Evolutionary conservation across 2,329 filamentous ascomycete genomes (phyloP), one percentile per base, ranked within the genome.

Genomic region (Colletotrichum costaricense): DNA sequence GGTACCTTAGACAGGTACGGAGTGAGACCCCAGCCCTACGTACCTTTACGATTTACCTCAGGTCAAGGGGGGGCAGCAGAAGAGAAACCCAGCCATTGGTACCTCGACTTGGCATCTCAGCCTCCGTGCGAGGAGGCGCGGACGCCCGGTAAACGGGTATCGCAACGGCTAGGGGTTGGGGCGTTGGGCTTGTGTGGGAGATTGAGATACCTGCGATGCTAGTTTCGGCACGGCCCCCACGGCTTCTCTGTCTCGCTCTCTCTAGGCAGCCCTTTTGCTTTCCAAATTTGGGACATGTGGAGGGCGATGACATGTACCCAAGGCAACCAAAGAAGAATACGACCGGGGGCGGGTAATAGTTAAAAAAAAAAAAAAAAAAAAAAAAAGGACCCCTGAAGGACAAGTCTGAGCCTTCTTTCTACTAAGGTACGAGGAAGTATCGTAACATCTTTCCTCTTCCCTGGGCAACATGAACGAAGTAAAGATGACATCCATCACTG

Each of bases 211-310:
- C 33, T 62, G 33, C 26, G 55, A 49, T 69, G 56, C 60, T 62
- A 35, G 60, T 30, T 73, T 56, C 70, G 60, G 70, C 60, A 73
- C 28, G 67, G 70, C 67, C 67, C 70, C 70, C 60, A 73, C 59
- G 60, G 69, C 55, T 42, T 42, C 38, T 42, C 38, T 42, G 38
- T 42, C 38, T 42, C 38, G 14, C 38, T 42, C 16, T 24, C 59
- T 49, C 70, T 56, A 73, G 70, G 70, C 70, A 73, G 60, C 70
- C 58, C 33, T 56, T 52, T 64, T 42, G 14, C 1, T 28, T 72
- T 72, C 60, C 70, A 42, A 73, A 73, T 60, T 63, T 73, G 59
- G 67, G 14, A 19, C 5, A 52, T 56, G 56, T 64, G 55, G n/a
- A 65, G 67, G 70, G 24, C 33, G 66, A 70, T 64, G 52, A 69